Evolutionary conservation across 441 rosid genomes (phyloP).

Genomic region (Gossypium davidsonii): DNA sequence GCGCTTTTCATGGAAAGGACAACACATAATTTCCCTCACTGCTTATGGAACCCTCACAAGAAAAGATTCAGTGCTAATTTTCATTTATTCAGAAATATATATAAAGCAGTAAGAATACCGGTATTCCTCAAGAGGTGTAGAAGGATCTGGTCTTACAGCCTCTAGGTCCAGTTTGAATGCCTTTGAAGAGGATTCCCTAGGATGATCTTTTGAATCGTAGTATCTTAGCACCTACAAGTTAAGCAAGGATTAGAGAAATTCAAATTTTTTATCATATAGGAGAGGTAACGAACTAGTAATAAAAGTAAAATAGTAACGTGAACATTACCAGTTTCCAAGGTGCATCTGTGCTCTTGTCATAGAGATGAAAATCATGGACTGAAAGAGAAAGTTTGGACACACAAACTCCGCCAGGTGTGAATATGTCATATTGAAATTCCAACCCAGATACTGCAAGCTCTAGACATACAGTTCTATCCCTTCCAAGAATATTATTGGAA

Average conservation of each 20-base stretch:
- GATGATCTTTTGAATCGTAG: constrained; percentile 78
- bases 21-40: background rate
- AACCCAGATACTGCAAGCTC: constrained; percentile 68
- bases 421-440: constrained; percentile 55
- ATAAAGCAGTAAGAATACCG: constrained; percentile 41
- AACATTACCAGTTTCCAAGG: constrained; percentile 78
- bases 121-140: constrained; percentile 90
- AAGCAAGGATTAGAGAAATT: constrained; percentile 16
- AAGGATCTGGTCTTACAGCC: constrained; percentile 89
- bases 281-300: background rate
- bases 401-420: constrained; percentile 57
- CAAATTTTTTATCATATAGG: constrained; percentile 17
- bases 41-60: background rate
- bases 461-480: constrained; percentile 57
- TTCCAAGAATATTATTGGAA: constrained; percentile 30
- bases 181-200: constrained; percentile 80
- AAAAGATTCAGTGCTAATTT: constrained; percentile 2
- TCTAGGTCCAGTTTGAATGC: constrained; percentile 78
- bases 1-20: background rate
- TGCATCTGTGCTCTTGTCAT: constrained; percentile 65
- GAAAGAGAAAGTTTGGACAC: constrained; percentile 70
- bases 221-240: constrained; percentile 68
- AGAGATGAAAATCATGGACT: constrained; percentile 66
- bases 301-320: constrained; percentile 13
- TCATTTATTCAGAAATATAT: constrained; percentile 11